phyloP scores from a whole-genome alignment of 2,329 filamentous ascomycete species.

The Albophoma yamanashiensis region DNA sequence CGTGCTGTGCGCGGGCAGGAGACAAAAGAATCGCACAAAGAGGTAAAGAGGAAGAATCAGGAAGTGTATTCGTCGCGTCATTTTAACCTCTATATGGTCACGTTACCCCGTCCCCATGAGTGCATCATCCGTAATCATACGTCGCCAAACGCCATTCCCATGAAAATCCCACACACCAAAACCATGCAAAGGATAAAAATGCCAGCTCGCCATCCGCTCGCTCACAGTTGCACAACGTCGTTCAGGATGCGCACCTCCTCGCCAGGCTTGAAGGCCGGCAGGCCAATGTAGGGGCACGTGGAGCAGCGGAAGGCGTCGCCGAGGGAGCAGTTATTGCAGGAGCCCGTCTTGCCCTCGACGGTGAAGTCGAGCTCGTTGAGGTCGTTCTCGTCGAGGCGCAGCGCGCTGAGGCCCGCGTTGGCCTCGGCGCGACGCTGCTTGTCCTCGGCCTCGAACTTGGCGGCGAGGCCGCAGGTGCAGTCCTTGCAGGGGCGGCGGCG shows the following conservation, averaged over 20 bases:
- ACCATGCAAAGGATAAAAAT: not conserved
- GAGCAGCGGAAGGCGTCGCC: constrained; percentile 81
- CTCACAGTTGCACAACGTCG: constrained; percentile 70
- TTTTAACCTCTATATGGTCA: not conserved
- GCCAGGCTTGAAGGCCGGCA: constrained; percentile 93
- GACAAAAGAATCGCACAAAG: not conserved
- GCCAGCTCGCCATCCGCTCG: not conserved
- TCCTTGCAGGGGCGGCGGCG: constrained; percentile 93
- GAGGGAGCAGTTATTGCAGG: constrained; percentile 86
- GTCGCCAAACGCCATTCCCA: not conserved
- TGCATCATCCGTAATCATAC: not conserved
- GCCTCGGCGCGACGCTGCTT: constrained; percentile 58
- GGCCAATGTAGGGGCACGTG: constrained; percentile 70
- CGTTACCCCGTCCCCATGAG: not conserved
- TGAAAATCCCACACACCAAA: not conserved
- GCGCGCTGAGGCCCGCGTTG: constrained; percentile 50
- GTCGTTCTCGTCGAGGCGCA: constrained; percentile 68
- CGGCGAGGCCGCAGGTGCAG: constrained; percentile 87
- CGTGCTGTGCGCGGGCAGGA: not conserved
- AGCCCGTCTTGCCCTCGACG: constrained; percentile 91
- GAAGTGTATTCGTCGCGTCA: not conserved
- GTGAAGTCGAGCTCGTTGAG: constrained; percentile 87
- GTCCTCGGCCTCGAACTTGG: constrained; percentile 81
- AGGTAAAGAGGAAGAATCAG: not conserved
- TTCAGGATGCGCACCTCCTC: constrained; percentile 86